A percentile compares a stretch with the other conserved stretches of the same genome.
Evolutionary conservation across 2,329 filamentous ascomycete genomes (phyloP).

Genomic region (Colletotrichum endophyticum): DNA sequence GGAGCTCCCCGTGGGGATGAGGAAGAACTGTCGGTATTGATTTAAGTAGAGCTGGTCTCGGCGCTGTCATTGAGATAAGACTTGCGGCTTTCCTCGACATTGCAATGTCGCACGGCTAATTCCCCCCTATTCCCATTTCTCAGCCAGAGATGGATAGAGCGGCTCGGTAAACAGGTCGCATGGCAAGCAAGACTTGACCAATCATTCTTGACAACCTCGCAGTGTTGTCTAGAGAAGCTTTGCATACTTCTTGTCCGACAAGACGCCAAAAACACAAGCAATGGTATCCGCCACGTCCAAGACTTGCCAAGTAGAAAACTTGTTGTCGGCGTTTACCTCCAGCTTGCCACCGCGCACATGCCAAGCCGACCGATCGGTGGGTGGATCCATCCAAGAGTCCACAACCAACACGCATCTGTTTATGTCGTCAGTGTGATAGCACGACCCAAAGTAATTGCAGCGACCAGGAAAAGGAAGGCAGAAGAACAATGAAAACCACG

Average conservation of each 20-base stretch:
- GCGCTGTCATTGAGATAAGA: neutral
- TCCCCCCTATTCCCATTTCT: neutral
- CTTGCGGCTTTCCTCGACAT: neutral
- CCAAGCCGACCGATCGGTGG: neutral
- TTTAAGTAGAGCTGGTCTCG: neutral
- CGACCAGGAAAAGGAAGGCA: neutral
- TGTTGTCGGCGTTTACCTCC: neutral
- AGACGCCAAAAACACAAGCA: neutral
- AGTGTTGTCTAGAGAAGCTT: neutral
- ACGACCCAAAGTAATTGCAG: neutral
- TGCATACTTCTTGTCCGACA: neutral
- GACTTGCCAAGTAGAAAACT: neutral
- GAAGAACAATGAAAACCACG: neutral
- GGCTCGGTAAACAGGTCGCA: neutral
- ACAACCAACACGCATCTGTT: neutral
- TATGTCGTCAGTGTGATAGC: neutral
- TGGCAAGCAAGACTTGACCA: neutral
- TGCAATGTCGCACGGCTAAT: rapidly evolving
- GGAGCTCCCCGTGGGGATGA: neutral
- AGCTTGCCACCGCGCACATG: neutral
- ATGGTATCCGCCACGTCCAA: neutral
- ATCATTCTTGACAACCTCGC: neutral
- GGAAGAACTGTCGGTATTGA: neutral
- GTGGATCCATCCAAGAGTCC: neutral
- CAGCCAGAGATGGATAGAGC: neutral